Base-by-base conservation (phyloP, 192 early-diverging fungal genomes). In the Linderina pennispora region DNA sequence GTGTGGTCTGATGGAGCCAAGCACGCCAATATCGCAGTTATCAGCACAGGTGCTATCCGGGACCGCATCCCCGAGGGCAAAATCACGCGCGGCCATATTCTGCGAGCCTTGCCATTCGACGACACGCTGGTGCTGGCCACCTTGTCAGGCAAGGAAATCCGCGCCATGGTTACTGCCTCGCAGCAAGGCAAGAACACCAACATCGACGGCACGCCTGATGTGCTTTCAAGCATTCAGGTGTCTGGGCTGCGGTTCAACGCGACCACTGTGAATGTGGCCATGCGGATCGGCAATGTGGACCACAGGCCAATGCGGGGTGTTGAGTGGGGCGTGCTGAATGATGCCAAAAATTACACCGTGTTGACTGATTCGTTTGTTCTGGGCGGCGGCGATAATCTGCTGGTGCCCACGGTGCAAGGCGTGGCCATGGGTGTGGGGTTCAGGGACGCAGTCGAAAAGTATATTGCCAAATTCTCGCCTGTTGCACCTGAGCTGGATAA, bases 1-100 rank as follows among this genome's bases (percentile, higher is more conserved):
- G 54, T 80, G 16, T 57, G 62, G 38, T 37, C 52, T 15, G 55
- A 57, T 33, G n/a, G n/a, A n/a, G n/a, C n/a, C n/a, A 40, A 45
- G 6, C 48, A 53, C 13, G 47, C 58, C 11, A 58, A 76, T 21
- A 44, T 82, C 17, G 79, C 79, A 4, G 54, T 87, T 21, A 51
- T 82, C 19, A 81, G 84, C 62, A 60, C 78, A 18, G 88, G 84
- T 16, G 63, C 82, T 17, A 62, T 90, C 36, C 78, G 86, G 18
- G 62, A 67, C 5, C 64, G 60, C 0, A n/a, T 87, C 9, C 58
- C 70, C 14, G 17, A 23, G 9, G 84, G 83, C 31, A 56, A 74
- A 4, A 41, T 91, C 41, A 79, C 81, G 1, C 48, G 75, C 21
- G 79, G 79, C 47, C 53, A 66, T 36, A 47, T 88, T 40, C 44